These are phyloP conservation scores for Mycena citricolor DNA, from an alignment of 1,284 basidiomycete genomes.

Conservation along the genomic window DNA sequence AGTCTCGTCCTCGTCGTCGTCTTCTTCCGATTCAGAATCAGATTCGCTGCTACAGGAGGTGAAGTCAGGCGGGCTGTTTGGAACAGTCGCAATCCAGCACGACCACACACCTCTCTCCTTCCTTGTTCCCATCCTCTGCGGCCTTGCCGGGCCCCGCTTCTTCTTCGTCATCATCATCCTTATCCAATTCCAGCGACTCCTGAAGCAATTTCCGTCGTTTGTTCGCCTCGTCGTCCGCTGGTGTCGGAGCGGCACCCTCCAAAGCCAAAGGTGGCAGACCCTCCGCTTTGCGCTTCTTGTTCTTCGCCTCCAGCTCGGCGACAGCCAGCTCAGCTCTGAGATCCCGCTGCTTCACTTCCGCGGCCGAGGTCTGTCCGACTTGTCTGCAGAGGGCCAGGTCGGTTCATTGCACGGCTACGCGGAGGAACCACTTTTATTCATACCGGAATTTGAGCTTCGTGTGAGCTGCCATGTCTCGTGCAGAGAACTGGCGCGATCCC, in stretches of 20 bases:
- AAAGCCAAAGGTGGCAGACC: slow-evolving; percentile 56
- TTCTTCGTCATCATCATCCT: slow-evolving; percentile 75
- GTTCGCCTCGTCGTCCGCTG: slow-evolving; percentile 61
- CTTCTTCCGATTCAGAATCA: slow-evolving; percentile 48
- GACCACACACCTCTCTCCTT: too few species aligned
- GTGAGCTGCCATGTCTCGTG: slow-evolving; percentile 87
- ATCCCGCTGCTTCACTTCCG: slow-evolving; percentile 78
- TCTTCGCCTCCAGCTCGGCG: slow-evolving; percentile 81
- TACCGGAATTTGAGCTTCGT: slow-evolving; percentile 96
- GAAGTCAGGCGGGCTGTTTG: too few species aligned
- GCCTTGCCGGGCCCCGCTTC: too few species aligned
- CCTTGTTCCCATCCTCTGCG: slow-evolving; percentile 18
- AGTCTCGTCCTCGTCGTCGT: slow-evolving; percentile 87
- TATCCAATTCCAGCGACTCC: slow-evolving; percentile 82
- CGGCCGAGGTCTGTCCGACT: slow-evolving; percentile 77
- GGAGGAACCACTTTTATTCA: slow-evolving; percentile 22
- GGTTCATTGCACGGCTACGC: neutral
- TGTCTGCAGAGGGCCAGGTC: slow-evolving; percentile 48
- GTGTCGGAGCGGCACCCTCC: slow-evolving; percentile 36
- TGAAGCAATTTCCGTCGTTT: slow-evolving; percentile 83
- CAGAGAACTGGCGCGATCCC: slow-evolving; percentile 86
- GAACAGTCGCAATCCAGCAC: too few species aligned
- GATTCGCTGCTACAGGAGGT: slow-evolving; percentile 18
- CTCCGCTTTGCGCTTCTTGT: slow-evolving; percentile 88
- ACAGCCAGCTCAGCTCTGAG: slow-evolving; percentile 77